Percentiles rank a stretch among this genome's conserved stretches.
phyloP scores from a whole-genome alignment of 192 early-diverging fungal genomes.

The Backusella macrospora region DNA sequence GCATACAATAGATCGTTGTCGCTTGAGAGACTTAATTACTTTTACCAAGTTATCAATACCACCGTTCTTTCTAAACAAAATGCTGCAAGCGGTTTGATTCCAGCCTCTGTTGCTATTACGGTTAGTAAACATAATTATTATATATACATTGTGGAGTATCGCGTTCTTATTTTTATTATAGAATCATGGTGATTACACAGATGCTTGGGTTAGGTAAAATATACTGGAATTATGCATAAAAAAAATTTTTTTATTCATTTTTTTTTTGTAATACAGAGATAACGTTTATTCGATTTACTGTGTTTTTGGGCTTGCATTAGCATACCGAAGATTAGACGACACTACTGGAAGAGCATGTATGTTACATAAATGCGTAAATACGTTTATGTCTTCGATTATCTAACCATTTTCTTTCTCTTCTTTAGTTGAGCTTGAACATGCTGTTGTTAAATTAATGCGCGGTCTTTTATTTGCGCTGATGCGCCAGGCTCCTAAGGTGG shows the following conservation, averaged over 20 bases:
- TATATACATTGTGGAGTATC: neutral
- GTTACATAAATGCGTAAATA: constrained; percentile 23
- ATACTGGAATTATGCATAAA: neutral
- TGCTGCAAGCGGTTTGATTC: constrained; percentile 82
- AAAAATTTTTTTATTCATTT: neutral
- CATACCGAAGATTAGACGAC: constrained; percentile 85
- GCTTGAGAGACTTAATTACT: constrained; percentile 66
- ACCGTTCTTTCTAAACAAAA: constrained; percentile 83
- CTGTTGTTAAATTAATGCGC: constrained; percentile 86
- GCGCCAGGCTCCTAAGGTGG: constrained; percentile 81
- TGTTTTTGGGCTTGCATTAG: constrained; percentile 81
- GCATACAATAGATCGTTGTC: constrained; percentile 12
- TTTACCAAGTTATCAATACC: constrained; percentile 70
- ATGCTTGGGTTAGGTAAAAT: constrained; percentile 84
- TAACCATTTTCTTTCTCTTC: neutral
- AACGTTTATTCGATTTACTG: constrained; percentile 89
- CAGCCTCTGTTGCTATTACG: constrained; percentile 84
- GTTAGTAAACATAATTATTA: constrained; percentile 28
- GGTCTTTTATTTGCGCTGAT: constrained; percentile 82
- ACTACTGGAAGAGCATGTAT: constrained; percentile 79
- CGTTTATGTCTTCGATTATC: neutral
- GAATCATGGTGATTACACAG: constrained; percentile 85
- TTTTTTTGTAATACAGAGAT: constrained; percentile 55
- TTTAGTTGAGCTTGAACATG: constrained; percentile 82
- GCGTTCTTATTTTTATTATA: constrained; percentile 18